These are phyloP conservation scores for Arctostaphylos glauca DNA, from an alignment of 148 eudicot genomes.

Conservation along the genomic window DNA sequence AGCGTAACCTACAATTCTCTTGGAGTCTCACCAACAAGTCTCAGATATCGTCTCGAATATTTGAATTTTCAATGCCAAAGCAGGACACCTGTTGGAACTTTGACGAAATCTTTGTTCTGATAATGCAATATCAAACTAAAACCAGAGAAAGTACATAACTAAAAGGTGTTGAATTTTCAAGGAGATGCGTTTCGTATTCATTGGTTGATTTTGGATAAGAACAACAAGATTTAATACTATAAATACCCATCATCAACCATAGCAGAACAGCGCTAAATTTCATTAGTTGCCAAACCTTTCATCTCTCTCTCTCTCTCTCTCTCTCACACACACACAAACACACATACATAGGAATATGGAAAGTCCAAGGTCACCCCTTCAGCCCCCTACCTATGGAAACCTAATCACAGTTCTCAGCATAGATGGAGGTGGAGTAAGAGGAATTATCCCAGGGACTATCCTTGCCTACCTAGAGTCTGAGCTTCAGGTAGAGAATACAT, in stretches of 20 bases:
- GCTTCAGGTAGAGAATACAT: conserved; percentile 22
- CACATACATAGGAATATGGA: conserved; percentile 5
- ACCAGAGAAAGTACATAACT: no score
- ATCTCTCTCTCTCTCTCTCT: conserved; percentile 5
- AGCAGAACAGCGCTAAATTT: neutral
- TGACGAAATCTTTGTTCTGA: no score
- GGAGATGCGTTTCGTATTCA: no score
- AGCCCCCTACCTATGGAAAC: conserved; percentile 34
- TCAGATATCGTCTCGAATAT: neutral
- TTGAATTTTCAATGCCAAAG: neutral
- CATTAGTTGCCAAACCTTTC: neutral
- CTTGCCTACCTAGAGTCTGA: conserved; percentile 27
- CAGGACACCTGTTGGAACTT: neutral
- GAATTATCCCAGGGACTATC: conserved; percentile 32
- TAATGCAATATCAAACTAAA: neutral
- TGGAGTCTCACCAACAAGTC: conserved; percentile 12
- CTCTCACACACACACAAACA: conserved; percentile 1
- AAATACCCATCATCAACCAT: neutral
- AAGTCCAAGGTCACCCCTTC: conserved; percentile 25
- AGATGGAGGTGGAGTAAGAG: conserved; percentile 40
- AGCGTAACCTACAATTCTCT: neutral
- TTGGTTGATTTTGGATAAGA: no score
- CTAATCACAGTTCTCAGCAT: conserved; percentile 32
- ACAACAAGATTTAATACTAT: neutral
- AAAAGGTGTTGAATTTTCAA: no score